phyloP scores from a whole-genome alignment of 1,284 basidiomycete species.

The Flammula alnicola region DNA sequence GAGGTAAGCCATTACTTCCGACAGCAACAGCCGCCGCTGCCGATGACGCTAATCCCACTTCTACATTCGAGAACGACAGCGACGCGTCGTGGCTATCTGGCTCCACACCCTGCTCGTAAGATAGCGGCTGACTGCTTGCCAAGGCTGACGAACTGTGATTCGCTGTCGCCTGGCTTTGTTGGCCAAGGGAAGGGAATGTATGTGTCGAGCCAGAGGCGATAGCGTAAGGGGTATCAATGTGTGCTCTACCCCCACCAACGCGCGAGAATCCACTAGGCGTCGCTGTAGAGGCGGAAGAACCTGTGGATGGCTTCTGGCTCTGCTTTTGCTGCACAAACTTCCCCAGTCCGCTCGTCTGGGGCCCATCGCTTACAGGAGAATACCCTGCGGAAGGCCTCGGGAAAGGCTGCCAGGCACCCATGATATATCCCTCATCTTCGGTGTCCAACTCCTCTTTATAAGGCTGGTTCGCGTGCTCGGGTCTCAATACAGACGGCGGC shows the following conservation, averaged over 20 bases:
- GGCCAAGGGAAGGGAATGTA: slow-evolving; percentile 68
- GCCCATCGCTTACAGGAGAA: slow-evolving; percentile 42
- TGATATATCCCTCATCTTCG: slow-evolving; percentile 83
- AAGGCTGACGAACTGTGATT: slow-evolving; percentile 22
- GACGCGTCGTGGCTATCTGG: slow-evolving; percentile 54
- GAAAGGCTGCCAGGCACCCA: slow-evolving; percentile 84
- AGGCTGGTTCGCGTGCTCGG: slow-evolving; percentile 76
- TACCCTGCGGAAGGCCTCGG: slow-evolving; percentile 51
- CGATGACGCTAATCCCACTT: slow-evolving; percentile 8
- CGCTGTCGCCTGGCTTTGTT: slow-evolving; percentile 34
- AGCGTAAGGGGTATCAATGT: slow-evolving; percentile 79
- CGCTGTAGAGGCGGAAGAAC: slow-evolving; percentile 28
- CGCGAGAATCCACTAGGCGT: slow-evolving; percentile 72
- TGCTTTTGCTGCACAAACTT: too few relatives aligned
- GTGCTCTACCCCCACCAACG: slow-evolving; percentile 78
- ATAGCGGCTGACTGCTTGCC: slow-evolving; percentile 16
- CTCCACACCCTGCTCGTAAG: slow-evolving; percentile 24
- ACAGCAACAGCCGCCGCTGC: slow-evolving; percentile 40
- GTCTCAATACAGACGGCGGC: slow-evolving; percentile 76
- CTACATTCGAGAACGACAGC: slow-evolving; percentile 55
- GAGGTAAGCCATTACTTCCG: slow-evolving; percentile 49
- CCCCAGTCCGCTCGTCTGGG: slow-evolving; percentile 28
- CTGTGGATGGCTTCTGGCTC: too few relatives aligned
- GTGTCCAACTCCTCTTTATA: slow-evolving; percentile 70
- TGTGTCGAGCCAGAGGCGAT: slow-evolving; percentile 62